Base-by-base conservation (phyloP, 202 grass and related monocot genomes). In the Zoysia matrella region DNA sequence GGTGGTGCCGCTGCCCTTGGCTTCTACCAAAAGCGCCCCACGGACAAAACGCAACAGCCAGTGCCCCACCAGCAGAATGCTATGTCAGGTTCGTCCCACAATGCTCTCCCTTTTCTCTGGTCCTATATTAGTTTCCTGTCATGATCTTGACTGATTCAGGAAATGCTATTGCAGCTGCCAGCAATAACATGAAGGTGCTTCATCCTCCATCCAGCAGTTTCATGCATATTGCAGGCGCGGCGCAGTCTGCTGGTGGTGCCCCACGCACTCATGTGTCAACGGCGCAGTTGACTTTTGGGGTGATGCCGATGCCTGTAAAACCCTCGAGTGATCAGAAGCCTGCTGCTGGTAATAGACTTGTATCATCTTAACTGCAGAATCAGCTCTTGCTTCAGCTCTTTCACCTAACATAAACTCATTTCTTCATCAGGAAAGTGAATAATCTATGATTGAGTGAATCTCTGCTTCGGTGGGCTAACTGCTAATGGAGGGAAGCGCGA, bases 251-350 rank as follows among this genome's bases (percentile, higher is more conserved):
- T 1, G 77, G 89, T 11, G 84, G 82, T 48, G 63, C 78, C 53
- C 83, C 86, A 3, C 88, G 89, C 47, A 18, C 88, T 52, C 87
- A 88, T 54, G 84, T 92, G 72, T 73, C 90, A 49, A 78, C 83
- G 1, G 81, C 84, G 0, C 87, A 89, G 42, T 87, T 97, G 64
- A 52, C 78, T 3, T 94, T 92, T 2, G 86, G 91, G 58, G 42
- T 86, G 43, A 74, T 92, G 88, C 68, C 75, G 0, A 77, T 84
- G 80, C 82, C 92, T 0, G 65, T 92, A 40, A 94, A 94, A 74
- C 88, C 89, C 3, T 52, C 84, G 4, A 77, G 73, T 49, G 94
- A 97, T 72, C 90, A 92, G 75, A 94, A 97, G 68, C 92, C 94
- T 78, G 88, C 92, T 76, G 88, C 90, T 58, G 92, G 94, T 94